Conservation (phyloP, 2,329 filamentous ascomycete genomes). For the Rutstroemia sp. region DNA sequence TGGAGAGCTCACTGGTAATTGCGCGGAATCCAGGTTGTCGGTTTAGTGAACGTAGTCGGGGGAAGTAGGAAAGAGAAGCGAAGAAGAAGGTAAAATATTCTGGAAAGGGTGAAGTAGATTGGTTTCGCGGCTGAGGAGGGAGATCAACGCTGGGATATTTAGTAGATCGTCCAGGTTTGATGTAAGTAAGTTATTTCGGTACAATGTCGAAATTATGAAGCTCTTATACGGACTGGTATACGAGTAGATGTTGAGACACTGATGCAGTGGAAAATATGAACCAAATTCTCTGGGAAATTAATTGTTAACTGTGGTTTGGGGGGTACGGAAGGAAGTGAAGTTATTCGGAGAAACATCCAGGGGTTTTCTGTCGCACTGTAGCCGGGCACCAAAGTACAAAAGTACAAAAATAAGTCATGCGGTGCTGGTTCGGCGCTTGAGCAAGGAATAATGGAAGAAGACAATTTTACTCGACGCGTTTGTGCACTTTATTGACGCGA, state of each 20-base stretch:
- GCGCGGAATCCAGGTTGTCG: constrained; percentile 46
- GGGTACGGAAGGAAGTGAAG: constrained; percentile 4
- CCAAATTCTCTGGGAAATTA: neutral
- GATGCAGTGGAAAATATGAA: neutral
- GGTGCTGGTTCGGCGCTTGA: constrained; percentile 1
- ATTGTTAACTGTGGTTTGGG: neutral
- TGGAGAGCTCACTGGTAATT: constrained; percentile 40
- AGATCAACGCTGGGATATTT: constrained; percentile 11
- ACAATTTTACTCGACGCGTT: neutral
- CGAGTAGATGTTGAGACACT: neutral
- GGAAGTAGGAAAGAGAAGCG: no score
- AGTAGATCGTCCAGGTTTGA: constrained; percentile 7
- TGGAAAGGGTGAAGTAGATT: constrained; percentile 10
- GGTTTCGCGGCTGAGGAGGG: constrained; percentile 7
- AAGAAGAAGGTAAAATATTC: constrained; percentile 1
- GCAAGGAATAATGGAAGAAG: neutral
- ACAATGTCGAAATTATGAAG: neutral
- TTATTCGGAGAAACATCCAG: constrained; percentile 10
- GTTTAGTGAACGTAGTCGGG: constrained; percentile 4
- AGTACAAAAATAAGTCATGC: neutral
- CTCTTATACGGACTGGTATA: neutral
- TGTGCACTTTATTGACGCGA: neutral
- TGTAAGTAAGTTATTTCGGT: constrained; percentile 1
- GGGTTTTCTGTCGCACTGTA: neutral
- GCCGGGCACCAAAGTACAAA: neutral